Base-by-base conservation (phyloP, 1,139 yeast genomes). In the Pichia sp. region DNA sequence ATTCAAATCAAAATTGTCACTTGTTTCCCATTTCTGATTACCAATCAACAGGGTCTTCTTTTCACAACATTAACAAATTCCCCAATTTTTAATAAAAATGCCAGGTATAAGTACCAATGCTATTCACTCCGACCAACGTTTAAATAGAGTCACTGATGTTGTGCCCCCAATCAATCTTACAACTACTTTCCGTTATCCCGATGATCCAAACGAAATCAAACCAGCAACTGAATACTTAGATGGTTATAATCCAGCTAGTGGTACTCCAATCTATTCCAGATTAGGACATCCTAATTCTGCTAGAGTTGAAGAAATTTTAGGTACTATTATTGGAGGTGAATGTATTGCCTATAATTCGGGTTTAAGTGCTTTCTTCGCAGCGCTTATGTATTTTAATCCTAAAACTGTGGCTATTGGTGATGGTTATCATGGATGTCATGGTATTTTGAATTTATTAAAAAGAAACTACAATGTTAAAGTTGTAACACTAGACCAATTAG, bases 351-450 rank as follows among this genome's bases (percentile, higher is more conserved):
- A 88, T 63, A 76, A 81, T 39, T 82, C 90, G 0, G 97, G 97
- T 0, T 67, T 88, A 39, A 72, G 87, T 46, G 95, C 97, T 0
- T 87, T 85, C 64, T 78, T 75, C 58, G 97, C 90, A 2, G 79
- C 86, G 15, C 68, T 90, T 62, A 76, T 82, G 35, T 74, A 81
- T 56, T 74, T 71, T 56, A 82, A 85, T 58, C 97, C 97, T 2
- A 85, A 83, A 59, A 73, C 74, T 25, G 67, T 90, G 20, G 83
- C 87, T 32, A 76, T 87, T 56, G 95, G 87, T 13, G 78, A 83
- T 39, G 87, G 90, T 5, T 90, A 90, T 64, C 95, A 86, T 60
- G 97, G 97, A 7, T 78, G 85, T 55, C 85, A 78, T 51, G 87
- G 84, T 6, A 79, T 86, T 47, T 76, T 85, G 13, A 70, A 79